Percentiles rank a stretch among this genome's conserved stretches.
Conservation (phyloP, 768 basidiomycete genomes). For the Rhizopogon vulgaris region DNA sequence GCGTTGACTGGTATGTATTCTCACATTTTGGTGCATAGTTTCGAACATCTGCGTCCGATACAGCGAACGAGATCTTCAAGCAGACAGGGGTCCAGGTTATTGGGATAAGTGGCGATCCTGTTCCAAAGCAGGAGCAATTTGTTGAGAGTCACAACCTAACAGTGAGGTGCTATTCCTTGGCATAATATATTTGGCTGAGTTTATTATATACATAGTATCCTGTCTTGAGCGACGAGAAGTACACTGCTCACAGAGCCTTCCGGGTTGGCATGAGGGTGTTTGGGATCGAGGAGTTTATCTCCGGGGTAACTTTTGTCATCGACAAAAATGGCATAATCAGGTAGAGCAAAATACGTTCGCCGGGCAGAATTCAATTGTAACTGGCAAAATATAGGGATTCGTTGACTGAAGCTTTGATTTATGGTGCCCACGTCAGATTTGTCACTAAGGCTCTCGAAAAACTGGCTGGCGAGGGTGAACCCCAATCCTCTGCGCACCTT, state of each 20-base stretch:
- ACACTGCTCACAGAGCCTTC: constrained; percentile 58
- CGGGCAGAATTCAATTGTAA: constrained; percentile 2
- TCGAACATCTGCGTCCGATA: neutral
- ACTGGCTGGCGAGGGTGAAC: constrained; percentile 15
- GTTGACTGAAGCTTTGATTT: constrained; percentile 55
- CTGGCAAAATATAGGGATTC: constrained; percentile 37
- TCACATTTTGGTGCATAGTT: neutral
- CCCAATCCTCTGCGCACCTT: constrained; percentile 4
- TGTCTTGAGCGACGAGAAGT: constrained; percentile 66
- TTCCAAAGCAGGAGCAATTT: constrained; percentile 69
- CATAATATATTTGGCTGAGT: neutral
- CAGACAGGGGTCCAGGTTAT: constrained; percentile 58
- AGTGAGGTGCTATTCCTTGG: constrained; percentile 30
- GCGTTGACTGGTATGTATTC: constrained; percentile 52
- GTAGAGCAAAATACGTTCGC: constrained; percentile 28
- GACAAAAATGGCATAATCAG: constrained; percentile 63
- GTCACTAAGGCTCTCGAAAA: constrained; percentile 61
- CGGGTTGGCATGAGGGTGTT: constrained; percentile 60
- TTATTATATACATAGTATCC: constrained; percentile 48
- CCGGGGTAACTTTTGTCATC: constrained; percentile 72
- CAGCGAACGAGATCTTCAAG: constrained; percentile 64
- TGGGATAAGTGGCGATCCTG: constrained; percentile 69
- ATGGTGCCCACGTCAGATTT: constrained; percentile 63
- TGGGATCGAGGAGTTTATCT: constrained; percentile 44
- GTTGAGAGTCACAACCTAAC: constrained; percentile 64